Evolutionary conservation across 108 stramenopile genomes (phyloP).

Genomic region (Nitzschia sp.): DNA sequence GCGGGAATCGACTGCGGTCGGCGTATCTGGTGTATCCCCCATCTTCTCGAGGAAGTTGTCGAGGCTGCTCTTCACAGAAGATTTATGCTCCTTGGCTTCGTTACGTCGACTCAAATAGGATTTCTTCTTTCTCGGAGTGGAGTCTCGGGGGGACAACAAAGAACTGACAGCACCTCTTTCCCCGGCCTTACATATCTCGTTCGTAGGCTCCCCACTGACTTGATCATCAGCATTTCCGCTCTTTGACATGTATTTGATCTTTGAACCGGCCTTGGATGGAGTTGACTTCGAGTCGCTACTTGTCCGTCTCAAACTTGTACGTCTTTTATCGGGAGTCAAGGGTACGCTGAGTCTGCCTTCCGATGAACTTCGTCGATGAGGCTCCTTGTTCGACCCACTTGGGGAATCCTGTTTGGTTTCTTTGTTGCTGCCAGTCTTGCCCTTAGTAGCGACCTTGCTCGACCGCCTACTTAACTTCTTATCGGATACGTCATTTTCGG

Average conservation of each 20-base stretch:
- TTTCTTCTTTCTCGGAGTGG: background rate
- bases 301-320: background rate
- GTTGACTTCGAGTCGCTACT: background rate
- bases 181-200: background rate
- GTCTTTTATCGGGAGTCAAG: background rate
- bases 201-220: slow-evolving; percentile 9
- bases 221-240: background rate
- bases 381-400: background rate
- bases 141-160: too few species aligned
- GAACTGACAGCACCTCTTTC: background rate
- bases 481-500: background rate
- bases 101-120: slow-evolving; percentile 7
- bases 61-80: slow-evolving; percentile 10
- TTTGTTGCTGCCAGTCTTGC: background rate
- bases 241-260: slow-evolving; percentile 8
- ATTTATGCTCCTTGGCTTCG: slow-evolving; percentile 3
- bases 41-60: slow-evolving; percentile 10
- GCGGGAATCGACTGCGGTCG: slow-evolving; percentile 1
- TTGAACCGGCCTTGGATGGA: background rate
- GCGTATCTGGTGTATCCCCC: background rate
- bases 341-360: background rate
- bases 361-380: background rate
- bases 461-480: background rate
- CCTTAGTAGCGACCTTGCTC: background rate
- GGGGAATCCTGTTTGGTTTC: background rate